These are phyloP conservation scores for Bruguiera gymnorhiza DNA, from an alignment of 345 rosid genomes.

Conservation along the genomic window DNA sequence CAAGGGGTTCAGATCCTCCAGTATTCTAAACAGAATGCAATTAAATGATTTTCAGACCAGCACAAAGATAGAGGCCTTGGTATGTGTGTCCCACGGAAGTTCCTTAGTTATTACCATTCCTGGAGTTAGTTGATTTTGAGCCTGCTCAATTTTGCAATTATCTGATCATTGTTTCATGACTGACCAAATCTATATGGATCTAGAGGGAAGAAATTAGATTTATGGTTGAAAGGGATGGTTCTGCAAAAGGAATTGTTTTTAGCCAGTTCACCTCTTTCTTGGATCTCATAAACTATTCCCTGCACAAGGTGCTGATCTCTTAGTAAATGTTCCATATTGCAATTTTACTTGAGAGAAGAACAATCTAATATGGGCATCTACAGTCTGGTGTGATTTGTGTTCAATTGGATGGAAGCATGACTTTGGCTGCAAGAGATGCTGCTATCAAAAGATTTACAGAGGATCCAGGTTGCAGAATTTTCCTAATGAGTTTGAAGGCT, in stretches of 20 bases:
- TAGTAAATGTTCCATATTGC: slow-evolving; percentile 1
- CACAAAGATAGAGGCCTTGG: slow-evolving; percentile 99
- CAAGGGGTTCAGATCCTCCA: slow-evolving; percentile 74
- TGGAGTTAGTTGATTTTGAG: neutral
- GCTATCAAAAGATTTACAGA: slow-evolving; percentile 82
- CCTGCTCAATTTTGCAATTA: neutral
- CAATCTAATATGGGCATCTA: slow-evolving; percentile 14
- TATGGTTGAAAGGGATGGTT: slow-evolving; percentile 97
- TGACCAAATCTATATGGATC: slow-evolving; percentile 18
- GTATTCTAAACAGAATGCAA: slow-evolving; percentile 81
- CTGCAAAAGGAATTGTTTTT: slow-evolving; percentile 95
- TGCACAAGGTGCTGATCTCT: slow-evolving; percentile 56
- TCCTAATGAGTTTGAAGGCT: slow-evolving; percentile 90
- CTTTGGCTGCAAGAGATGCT: slow-evolving; percentile 68
- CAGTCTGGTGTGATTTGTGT: slow-evolving; percentile 82
- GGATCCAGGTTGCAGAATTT: slow-evolving; percentile 86
- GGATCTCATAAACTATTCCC: slow-evolving; percentile 84
- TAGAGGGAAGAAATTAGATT: slow-evolving; percentile 94
- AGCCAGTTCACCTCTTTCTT: slow-evolving; percentile 96
- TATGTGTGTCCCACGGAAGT: slow-evolving; percentile 31
- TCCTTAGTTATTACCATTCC: neutral
- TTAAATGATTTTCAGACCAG: slow-evolving; percentile 87
- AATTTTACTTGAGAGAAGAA: slow-evolving; percentile 5
- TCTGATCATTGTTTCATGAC: neutral
- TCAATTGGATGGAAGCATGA: slow-evolving; percentile 90